Base-by-base conservation (phyloP, 192 early-diverging fungal genomes). In the Piromyces sp. region DNA sequence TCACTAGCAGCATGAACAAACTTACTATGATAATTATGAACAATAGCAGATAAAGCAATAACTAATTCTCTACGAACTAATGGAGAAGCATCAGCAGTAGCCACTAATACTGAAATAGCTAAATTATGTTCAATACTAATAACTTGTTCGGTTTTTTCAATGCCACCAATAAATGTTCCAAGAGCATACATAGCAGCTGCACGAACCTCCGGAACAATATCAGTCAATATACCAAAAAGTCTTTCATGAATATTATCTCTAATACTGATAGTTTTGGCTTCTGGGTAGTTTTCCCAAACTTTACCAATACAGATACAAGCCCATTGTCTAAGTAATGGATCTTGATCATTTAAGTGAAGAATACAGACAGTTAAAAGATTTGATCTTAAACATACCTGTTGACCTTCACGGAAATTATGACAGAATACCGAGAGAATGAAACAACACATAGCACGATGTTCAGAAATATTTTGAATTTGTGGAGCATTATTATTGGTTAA, bases 361-460 rank as follows among this genome's bases (percentile, higher is more conserved):
- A 92, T 81, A 80, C 93, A 89, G 22, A 92, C 89, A 13, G 86
- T 83, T 31, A 96, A 87, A 12, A 95, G 87, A 79, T 92, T 91
- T 29, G 88, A 88, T 80, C 91, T 88, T 31, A 95, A 80, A 83
- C 95, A 97, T 16, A 93, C 94, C 40, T 94, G 91, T 85, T 99
- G 96, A 29, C 95, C 96, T 16, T 87, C 85, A 15, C 88, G 89
- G 86, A 91, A 94, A 42, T 93, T 92, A n/a, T 91, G 89, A 86
- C 97, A 99, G 83, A 99, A 94, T 26, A 95, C 92, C 0, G 96
- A 91, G 37, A 99, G 89, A 40, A 97, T 96, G 86, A 99, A 98
- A 3, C 93, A 93, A 83, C 96, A 92, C 94, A 95, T 96, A n/a
- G 95, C 94, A n/a, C 94, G 89, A 80, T 95, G 94, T 84, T 95